Evolutionary conservation across 768 basidiomycete genomes (phyloP).

Genomic region (Trametes coccinea): DNA sequence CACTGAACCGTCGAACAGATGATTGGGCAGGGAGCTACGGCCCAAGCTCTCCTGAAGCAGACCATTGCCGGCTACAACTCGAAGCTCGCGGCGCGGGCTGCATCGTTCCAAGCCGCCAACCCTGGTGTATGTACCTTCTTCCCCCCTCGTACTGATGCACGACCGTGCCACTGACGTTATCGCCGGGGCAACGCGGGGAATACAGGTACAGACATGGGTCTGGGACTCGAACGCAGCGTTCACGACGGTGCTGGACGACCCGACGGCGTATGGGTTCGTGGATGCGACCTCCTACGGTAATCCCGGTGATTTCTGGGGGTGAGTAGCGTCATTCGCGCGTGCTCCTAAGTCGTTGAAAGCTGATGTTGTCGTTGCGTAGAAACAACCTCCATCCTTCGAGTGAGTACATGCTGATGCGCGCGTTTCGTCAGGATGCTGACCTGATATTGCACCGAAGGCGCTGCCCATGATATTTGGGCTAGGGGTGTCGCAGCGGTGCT

Average conservation of each 20-base stretch:
- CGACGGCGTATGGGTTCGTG: constrained; percentile 54
- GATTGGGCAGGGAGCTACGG: no score
- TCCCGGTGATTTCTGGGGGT: constrained; percentile 57
- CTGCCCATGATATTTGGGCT: constrained; percentile 31
- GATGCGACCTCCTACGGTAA: constrained; percentile 51
- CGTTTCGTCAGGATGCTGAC: no score
- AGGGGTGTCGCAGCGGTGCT: constrained; percentile 26
- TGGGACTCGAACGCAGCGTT: constrained; percentile 55
- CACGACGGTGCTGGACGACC: constrained; percentile 48
- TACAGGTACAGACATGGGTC: constrained; percentile 46
- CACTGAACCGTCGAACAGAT: no score
- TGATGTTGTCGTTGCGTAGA: not conserved
- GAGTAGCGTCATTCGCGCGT: constrained; percentile 16
- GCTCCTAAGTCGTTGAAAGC: no score
- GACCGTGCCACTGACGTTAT: not conserved
- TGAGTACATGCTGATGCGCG: no score
- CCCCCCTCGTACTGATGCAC: no score
- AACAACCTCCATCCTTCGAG: not conserved
- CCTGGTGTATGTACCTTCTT: constrained; percentile 49
- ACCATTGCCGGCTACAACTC: constrained; percentile 56
- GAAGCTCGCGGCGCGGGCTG: constrained; percentile 44
- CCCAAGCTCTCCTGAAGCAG: constrained; percentile 41
- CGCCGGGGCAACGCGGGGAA: not conserved
- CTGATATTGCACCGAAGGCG: constrained; percentile 11
- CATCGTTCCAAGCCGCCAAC: constrained; percentile 44